Conservation (phyloP, 148 eudicot genomes). For the Vaccinium corymbosum region DNA sequence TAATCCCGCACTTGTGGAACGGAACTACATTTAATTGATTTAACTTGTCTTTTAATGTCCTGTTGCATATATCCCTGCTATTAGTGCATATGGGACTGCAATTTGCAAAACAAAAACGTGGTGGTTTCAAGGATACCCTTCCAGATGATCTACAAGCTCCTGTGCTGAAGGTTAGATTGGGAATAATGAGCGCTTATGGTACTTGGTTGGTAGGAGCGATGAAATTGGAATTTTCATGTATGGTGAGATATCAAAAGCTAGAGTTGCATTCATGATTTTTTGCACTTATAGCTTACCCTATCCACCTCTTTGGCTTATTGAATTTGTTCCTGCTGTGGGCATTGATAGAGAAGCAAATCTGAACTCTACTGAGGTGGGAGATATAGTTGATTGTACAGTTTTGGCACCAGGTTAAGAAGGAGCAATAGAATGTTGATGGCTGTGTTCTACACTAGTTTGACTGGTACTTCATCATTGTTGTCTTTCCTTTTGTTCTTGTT, state of each 20-base stretch:
- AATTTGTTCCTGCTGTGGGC: constrained; percentile 33
- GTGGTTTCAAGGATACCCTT: constrained; percentile 82
- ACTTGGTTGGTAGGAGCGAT: background rate
- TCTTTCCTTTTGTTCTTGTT: background rate
- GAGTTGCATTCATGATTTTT: background rate
- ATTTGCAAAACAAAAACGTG: constrained; percentile 81
- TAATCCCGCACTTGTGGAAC: no score
- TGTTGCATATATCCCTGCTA: background rate
- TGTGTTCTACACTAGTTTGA: constrained; percentile 78
- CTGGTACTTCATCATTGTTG: constrained; percentile 34
- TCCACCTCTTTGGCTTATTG: constrained; percentile 1
- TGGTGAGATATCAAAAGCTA: no score
- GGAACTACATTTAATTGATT: background rate
- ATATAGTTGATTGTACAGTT: constrained; percentile 78
- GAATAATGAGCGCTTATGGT: background rate
- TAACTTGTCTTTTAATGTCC: background rate
- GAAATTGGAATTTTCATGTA: background rate
- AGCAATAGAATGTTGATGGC: constrained; percentile 79
- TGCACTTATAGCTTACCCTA: background rate
- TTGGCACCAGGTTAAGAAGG: constrained; percentile 70
- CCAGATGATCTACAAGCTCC: constrained; percentile 84
- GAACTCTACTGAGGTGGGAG: constrained; percentile 69
- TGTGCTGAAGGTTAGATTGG: constrained; percentile 62
- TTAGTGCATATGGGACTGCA: constrained; percentile 81
- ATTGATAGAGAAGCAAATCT: constrained; percentile 59